Base-by-base conservation (phyloP, 2,329 filamentous ascomycete species). In the Plenodomus lindquistii region DNA sequence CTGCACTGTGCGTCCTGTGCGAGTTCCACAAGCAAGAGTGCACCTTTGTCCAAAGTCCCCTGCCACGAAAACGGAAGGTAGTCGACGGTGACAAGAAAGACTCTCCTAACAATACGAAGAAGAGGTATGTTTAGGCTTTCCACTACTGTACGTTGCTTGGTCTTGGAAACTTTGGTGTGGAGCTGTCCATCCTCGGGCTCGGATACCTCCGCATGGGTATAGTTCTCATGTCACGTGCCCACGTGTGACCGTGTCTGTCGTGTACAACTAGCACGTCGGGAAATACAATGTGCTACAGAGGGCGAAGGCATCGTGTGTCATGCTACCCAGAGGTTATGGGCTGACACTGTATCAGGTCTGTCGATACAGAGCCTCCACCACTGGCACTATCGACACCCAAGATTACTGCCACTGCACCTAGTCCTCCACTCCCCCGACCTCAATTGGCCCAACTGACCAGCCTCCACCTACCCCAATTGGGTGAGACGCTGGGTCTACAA, bases 21-120 rank as follows among this genome's bases (percentile, higher is more conserved):
- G 86, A 89, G 68, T 85, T 86, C 69, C 86, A 87, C 73, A 87
- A 86, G 63, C 83, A 89, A 67, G 86, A 90, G 60, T 94, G 89
- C 73, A 92, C 89, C 37, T 85, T 92, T 69, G 80, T 86, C 42
- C 85, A 87, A 58, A 90, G 87, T 70, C 89, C 89, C 19, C 85
- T 86, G 66, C 85, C 87, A 48, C 83, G 89, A 62, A 94, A 94
- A 78, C 82, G 90, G 69, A 93, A 92, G 77, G 75, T 89, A 55
- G 84, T 86, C 73, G 81, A 83, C 64, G 82, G 85, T 62, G 76
- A 79, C 51, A 75, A 79, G 66, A 82, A 85, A 56, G 83, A 86
- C 55, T 80, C 77, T 55, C 75, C 77, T 58, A 81, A 81, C 66
- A 66, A 58, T 40, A 63, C 60, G 29, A 89, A 88, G 75, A 82